phyloP scores from a whole-genome alignment of 2,329 filamentous ascomycete genomes.

The Paramyrothecium roridum region DNA sequence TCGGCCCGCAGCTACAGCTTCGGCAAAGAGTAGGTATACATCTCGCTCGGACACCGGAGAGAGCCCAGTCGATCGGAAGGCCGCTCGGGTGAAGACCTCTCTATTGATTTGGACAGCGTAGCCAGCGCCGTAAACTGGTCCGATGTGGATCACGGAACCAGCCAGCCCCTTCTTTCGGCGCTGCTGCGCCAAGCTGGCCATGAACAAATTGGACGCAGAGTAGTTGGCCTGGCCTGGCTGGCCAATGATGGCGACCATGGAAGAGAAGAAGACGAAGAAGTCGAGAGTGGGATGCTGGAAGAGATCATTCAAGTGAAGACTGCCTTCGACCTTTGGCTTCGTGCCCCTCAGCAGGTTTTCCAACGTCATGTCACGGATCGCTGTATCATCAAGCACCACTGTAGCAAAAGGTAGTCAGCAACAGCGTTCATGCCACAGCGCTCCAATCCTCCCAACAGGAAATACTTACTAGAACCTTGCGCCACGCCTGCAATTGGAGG shows the following conservation, averaged over 20 bases:
- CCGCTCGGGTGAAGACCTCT: too few species aligned
- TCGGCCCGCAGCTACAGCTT: constrained; percentile 6
- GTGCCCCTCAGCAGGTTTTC: constrained; percentile 23
- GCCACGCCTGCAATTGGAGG: constrained; percentile 37
- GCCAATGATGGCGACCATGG: constrained; percentile 28
- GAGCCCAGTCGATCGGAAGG: background rate
- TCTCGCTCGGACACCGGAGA: constrained; percentile 21
- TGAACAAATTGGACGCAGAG: constrained; percentile 33
- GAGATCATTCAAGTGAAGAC: constrained; percentile 23
- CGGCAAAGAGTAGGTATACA: constrained; percentile 24
- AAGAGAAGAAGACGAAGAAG: constrained; percentile 40
- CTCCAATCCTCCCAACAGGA: background rate
- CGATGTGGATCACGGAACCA: constrained; percentile 35
- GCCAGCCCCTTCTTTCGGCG: constrained; percentile 28
- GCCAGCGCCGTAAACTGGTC: constrained; percentile 35
- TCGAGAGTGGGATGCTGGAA: constrained; percentile 26
- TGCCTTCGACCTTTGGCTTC: constrained; percentile 35
- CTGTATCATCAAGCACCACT: constrained; percentile 35
- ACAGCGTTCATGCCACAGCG: background rate
- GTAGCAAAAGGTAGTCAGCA: background rate
- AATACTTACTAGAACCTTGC: constrained; percentile 30
- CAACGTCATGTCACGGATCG: constrained; percentile 25
- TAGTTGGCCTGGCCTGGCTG: constrained; percentile 34
- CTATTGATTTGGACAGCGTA: constrained; percentile 23
- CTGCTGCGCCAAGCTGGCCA: constrained; percentile 23